Evolutionary conservation across 2,329 filamentous ascomycete species (phyloP), one percentile per base, ranked within the genome.

Genomic region (Aspergillus tamarii): DNA sequence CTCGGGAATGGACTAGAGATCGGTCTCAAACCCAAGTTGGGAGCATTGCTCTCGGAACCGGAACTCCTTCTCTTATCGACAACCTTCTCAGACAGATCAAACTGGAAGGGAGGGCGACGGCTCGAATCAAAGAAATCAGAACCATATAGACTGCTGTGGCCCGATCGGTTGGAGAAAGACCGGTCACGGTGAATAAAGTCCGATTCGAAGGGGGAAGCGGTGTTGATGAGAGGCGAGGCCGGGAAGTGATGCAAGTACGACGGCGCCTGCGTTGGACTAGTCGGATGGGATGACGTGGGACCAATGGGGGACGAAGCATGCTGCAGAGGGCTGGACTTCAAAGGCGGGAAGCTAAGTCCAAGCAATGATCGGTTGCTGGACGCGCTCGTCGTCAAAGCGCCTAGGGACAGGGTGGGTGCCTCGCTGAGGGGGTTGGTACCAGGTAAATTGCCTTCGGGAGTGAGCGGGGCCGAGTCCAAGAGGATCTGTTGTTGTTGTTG

Each of bases 391-490:
- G 73, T 73, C 63, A 76, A 62, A 6, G 67, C 59, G 32, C 65
- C 68, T 41, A 73, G 57, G n/a, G 71, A 66, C 54, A 70, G 43
- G 26, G 59, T 65, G 34, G 62, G 64, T 11, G 66, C 66, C 48
- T 78, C 78, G 67, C 77, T 68, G 43, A 76, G 68, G 61, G 75
- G 71, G 63, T 80, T 82, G 11, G 84, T 85, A 61, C 85, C 85
- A 28, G 86, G 85, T 16, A 88, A 76, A 36, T 83, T 81, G 32
- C 85, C 85, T 75, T 89, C 87, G n/a, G 87, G 87, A n/a, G 86
- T 88, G 55, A 82, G 70, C 39, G 80, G 79, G n/a, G 78, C 80
- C 58, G 76, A 76, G 50, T 78, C 80, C 67, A 78, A 68, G 59
- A 78, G 77, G 72, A 78, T 77, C 60, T 78, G 80, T 62, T 81